Conservation (phyloP, 257 asterid species). For the Capsicum pubescens region DNA sequence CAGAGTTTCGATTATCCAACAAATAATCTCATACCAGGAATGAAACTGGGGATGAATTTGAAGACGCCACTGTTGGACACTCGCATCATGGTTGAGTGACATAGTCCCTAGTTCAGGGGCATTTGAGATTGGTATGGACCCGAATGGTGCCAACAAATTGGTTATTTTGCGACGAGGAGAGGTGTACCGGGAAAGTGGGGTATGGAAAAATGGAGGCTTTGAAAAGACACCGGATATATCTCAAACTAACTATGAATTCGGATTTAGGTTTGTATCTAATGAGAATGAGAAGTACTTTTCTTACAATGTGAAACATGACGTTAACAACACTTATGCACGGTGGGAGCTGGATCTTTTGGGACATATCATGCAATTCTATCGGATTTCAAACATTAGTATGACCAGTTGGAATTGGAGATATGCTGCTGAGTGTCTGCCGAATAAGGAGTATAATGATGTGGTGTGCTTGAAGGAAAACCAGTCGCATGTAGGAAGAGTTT, state of each 20-base stretch:
- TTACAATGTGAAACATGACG: neutral
- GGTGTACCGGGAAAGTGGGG: neutral
- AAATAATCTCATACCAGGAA: neutral
- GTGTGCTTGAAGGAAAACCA: neutral
- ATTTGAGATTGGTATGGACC: neutral
- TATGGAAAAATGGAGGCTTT: neutral
- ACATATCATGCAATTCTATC: neutral
- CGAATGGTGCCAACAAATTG: neutral
- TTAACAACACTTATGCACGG: neutral
- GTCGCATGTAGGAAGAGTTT: conserved; percentile 1
- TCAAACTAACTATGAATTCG: neutral
- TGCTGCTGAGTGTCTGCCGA: neutral
- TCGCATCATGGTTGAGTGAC: conserved; percentile 4
- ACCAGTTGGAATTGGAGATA: neutral
- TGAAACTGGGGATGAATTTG: neutral
- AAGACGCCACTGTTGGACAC: neutral
- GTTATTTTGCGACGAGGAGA: conserved; percentile 13
- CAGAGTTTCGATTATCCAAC: neutral
- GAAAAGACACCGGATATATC: neutral
- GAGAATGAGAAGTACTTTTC: conserved; percentile 7
- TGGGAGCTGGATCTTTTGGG: conserved; percentile 23
- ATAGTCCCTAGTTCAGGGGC: neutral
- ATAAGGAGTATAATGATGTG: neutral
- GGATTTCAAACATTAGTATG: neutral
- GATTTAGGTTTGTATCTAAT: neutral